A percentile compares a stretch with the other conserved stretches of the same genome.
Conservation (phyloP, 371 early-diverging fungal genomes). For the Gilbertella persicaria region DNA sequence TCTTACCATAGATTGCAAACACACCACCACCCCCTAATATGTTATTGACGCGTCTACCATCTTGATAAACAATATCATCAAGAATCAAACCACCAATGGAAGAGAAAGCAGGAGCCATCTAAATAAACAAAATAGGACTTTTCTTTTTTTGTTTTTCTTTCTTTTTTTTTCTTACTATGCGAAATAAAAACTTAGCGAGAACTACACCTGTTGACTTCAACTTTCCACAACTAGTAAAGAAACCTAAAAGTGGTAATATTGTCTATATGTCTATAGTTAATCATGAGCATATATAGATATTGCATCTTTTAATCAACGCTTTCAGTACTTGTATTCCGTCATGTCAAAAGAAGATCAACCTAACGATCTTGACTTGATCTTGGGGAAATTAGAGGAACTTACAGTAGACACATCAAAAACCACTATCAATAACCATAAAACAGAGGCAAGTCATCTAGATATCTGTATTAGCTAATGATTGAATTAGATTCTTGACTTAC, state of each 20-base stretch:
- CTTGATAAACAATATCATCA: conserved; percentile 44
- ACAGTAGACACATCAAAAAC: background rate
- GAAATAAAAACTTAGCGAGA: conserved; percentile 1
- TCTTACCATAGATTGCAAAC: conserved; percentile 50
- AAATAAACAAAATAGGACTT: no score
- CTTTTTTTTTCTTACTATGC: background rate
- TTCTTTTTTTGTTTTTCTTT: background rate
- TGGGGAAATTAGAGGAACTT: background rate
- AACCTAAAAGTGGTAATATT: conserved; percentile 1
- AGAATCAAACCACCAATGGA: conserved; percentile 52
- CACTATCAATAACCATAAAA: background rate
- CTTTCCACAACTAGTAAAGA: conserved; percentile 5
- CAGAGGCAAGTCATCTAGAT: conserved; percentile 1
- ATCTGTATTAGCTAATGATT: no score
- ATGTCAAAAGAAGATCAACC: background rate
- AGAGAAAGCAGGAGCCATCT: conserved; percentile 10
- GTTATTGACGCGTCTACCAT: conserved; percentile 33
- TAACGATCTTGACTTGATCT: conserved; percentile 2
- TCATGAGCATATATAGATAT: background rate
- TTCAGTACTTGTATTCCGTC: background rate
- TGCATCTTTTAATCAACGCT: background rate
- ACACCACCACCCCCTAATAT: conserved; percentile 52
- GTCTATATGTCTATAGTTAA: background rate
- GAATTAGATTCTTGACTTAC: no score
- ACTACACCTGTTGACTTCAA: conserved; percentile 6